Percentiles rank a stretch among this genome's conserved stretches.
Evolutionary conservation across 2,329 filamentous ascomycete species (phyloP).

Genomic region (Dactylellina sp.): DNA sequence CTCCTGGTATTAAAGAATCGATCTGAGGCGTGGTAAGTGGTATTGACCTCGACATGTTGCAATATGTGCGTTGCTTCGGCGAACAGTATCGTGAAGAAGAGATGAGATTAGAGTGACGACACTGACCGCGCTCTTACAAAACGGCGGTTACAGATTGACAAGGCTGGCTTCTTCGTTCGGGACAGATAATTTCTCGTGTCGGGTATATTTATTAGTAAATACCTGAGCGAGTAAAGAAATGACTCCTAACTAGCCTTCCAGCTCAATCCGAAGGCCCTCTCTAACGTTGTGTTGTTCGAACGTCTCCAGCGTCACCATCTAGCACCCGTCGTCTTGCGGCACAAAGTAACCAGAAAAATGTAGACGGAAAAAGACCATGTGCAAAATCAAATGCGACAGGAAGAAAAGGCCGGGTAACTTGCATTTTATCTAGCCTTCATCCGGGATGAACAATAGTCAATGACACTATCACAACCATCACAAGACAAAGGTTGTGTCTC

Average conservation of each 20-base stretch:
- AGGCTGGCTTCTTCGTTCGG: neutral
- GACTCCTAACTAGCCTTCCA: no score
- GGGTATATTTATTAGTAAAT: neutral
- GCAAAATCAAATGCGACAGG: neutral
- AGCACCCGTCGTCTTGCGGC: neutral
- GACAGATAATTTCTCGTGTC: neutral
- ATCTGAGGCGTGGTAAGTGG: constrained; percentile 31
- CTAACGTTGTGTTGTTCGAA: neutral
- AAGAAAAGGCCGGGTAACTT: neutral
- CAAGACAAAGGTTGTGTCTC: neutral
- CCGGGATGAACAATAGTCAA: neutral
- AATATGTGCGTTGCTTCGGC: constrained; percentile 15
- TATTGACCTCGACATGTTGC: constrained; percentile 24
- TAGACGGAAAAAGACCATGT: no score
- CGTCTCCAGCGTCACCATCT: neutral
- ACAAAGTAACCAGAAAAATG: neutral
- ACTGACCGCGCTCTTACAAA: neutral
- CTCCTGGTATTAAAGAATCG: constrained; percentile 26
- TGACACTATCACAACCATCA: neutral
- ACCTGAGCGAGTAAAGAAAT: neutral
- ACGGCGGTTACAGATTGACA: neutral
- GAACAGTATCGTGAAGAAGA: neutral
- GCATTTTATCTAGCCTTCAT: neutral
- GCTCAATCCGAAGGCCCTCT: neutral
- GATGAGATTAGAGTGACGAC: neutral